phyloP scores from a whole-genome alignment of 1,284 basidiomycete genomes.

The Tylopilus sp. region DNA sequence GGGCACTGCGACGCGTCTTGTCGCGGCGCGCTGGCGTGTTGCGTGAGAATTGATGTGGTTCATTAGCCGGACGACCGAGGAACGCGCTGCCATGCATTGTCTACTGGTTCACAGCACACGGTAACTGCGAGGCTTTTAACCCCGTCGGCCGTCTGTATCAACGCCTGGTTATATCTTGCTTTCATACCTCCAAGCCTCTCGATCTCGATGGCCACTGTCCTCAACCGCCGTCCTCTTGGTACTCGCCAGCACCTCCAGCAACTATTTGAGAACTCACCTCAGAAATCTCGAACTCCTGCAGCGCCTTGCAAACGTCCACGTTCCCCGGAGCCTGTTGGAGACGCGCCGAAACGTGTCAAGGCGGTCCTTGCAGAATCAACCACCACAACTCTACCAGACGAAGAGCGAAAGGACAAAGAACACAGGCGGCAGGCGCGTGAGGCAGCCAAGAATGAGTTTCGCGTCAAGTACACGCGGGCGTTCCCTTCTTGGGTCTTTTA shows the following conservation, averaged over 20 bases:
- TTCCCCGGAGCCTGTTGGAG: constrained; percentile 53
- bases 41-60: constrained; percentile 27
- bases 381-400: constrained; percentile 21
- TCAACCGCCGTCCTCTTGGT: constrained; percentile 41
- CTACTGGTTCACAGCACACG: not conserved
- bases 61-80: constrained; percentile 5
- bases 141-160: not conserved
- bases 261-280: constrained; percentile 30
- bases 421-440: constrained; percentile 48
- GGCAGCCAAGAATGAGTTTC: constrained; percentile 67
- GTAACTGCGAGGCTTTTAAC: not conserved
- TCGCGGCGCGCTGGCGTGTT: constrained; percentile 20
- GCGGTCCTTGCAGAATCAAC: constrained; percentile 24
- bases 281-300: constrained; percentile 27
- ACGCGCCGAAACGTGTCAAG: constrained; percentile 35
- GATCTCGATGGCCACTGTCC: constrained; percentile 37
- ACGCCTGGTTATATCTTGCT: constrained; percentile 4
- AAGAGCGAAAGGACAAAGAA: constrained; percentile 41
- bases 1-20: constrained; percentile 17
- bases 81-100: constrained; percentile 9
- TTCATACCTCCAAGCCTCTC: not conserved
- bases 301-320: constrained; percentile 51
- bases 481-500: constrained; percentile 86
- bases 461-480: constrained; percentile 75
- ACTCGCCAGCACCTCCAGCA: constrained; percentile 34